Evolutionary conservation across 495 filamentous ascomycete genomes (phyloP), one percentile per base, ranked within the genome.

Genomic region (Cercophora scortea): DNA sequence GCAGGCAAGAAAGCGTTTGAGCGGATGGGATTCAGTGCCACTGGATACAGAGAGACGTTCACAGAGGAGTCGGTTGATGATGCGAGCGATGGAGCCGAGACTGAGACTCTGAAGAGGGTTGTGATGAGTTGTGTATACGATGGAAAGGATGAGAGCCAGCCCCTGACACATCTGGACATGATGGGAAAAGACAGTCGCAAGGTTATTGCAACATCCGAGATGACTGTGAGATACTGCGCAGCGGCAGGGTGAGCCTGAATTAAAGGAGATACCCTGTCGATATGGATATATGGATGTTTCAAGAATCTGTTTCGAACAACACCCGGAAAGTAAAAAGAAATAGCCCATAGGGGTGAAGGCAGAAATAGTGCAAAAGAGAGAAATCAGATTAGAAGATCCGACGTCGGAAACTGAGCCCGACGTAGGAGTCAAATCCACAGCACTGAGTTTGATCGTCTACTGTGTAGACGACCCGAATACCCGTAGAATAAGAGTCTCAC

Each of bases 41-140:
- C 66, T 1, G 66, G 66, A 4, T 69, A 69, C 17, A 49, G 32
- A 16, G 66, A 69, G 52, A 47, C 60, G 0, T 64, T 69, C 49
- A 49, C 60, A 25, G 8, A n/a, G 5, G 43, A 36, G 11, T 17
- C 12, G 8, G 35, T 7, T 16, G 3, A 10, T 0, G 33, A 1
- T 13, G 12, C 12, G 32, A 25, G 32, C 15, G 34, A 40, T 18
- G 10, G 32, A 1, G 39, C 49, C 10, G 39, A 25, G 4, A 15
- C 38, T 11, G 42, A 4, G 10, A 33, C 16, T 4, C 17, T 25
- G 5, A 25, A 25, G 8, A 39, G 19, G 25, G n/a, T 60, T 3
- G 44, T 49, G 0, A 63, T 61, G 56, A 17, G 53, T 1, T 61
- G 44, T 18, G n/a, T 53, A 0, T 64, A 55, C 33, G 58, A 58